Base-by-base conservation (phyloP, 768 basidiomycete genomes). In the Candolleomyces eurysporus region DNA sequence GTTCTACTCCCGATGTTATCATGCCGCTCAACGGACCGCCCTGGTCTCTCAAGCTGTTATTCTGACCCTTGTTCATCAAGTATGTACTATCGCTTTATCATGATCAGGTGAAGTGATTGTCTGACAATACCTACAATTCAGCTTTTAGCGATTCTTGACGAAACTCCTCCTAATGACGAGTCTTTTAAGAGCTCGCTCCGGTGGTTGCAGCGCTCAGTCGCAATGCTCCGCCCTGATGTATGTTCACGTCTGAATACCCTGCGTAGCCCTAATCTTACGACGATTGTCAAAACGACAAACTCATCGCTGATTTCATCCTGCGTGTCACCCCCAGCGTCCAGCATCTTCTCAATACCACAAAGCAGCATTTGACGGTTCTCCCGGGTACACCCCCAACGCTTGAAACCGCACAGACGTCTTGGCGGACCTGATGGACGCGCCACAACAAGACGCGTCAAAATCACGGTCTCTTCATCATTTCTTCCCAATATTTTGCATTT, bases 11-110 rank as follows among this genome's bases (percentile, higher is more conserved):
- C 10, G 91, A 94, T 59, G 68, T 90, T 45, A 82, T 93, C 64
- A 89, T 94, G 86, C 92, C 92, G 52, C 69, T 89, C 66, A 89
- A 84, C 67, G 85, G 87, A 26, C 76, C 82, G 31, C 83, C 40
- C 86, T 90, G 16, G 78, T 94, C 43, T 93, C 91, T 19, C 92
- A 93, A 70, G 91, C 92, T 26, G 92, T 94, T 52, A 81, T 93
- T 64, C 77, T 94, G 68, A 92, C 92, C 26, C 83, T 92, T 66
- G 84, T 94, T 65, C 91, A 92, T 69, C 81, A 92, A 59, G 91
- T 92, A 77, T 64, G 89, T 78, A 45, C n/a, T 64, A 57, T 48
- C 40, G 48, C 48, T 39, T 55, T 58, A 48, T 45, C 32, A 48
- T 8, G n/a, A n/a, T n/a, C n/a, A n/a, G n/a, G n/a, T n/a, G 30